phyloP scores from a whole-genome alignment of 352 stramenopile genomes.

The Phytophthora agathidicida region DNA sequence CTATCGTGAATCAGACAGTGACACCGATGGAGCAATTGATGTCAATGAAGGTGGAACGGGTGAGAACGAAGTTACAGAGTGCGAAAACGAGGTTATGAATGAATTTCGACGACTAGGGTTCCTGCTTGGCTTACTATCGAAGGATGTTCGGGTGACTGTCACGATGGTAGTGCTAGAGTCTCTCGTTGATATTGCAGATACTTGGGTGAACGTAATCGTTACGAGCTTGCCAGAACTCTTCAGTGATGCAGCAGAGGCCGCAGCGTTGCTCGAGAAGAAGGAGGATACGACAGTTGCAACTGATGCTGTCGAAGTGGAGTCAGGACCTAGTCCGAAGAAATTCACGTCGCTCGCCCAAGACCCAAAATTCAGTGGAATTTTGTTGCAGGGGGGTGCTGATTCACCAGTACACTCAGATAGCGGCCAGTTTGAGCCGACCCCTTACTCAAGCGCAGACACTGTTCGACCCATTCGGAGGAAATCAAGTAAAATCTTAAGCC shows the following conservation, averaged over 20 bases:
- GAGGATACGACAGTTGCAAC: slow-evolving; percentile 9
- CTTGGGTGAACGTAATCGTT: slow-evolving; percentile 60
- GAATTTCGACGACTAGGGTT: slow-evolving; percentile 62
- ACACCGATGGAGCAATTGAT: slow-evolving; percentile 25
- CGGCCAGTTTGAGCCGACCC: slow-evolving; percentile 29
- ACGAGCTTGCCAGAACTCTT: slow-evolving; percentile 53
- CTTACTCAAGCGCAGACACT: slow-evolving; percentile 36
- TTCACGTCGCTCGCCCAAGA: slow-evolving; percentile 72
- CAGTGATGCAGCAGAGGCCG: slow-evolving; percentile 14
- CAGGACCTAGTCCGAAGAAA: slow-evolving; percentile 59
- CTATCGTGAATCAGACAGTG: slow-evolving; percentile 60
- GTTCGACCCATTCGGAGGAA: slow-evolving; percentile 19
- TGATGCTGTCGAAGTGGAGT: neutral
- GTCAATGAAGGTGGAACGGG: slow-evolving; percentile 1
- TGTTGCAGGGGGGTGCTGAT: slow-evolving; percentile 35
- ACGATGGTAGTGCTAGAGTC: slow-evolving; percentile 67
- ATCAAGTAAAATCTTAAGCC: slow-evolving; percentile 12
- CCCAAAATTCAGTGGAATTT: slow-evolving; percentile 72
- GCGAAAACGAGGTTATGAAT: slow-evolving; percentile 45
- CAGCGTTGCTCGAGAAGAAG: slow-evolving; percentile 17
- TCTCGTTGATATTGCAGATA: slow-evolving; percentile 68
- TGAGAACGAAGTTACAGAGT: slow-evolving; percentile 4
- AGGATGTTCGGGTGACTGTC: slow-evolving; percentile 62
- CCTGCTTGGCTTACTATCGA: slow-evolving; percentile 59
- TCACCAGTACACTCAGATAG: slow-evolving; percentile 6